These are phyloP conservation scores for Pyrenophora graminea DNA, from an alignment of 2,329 filamentous ascomycete genomes.

Conservation along the genomic window DNA sequence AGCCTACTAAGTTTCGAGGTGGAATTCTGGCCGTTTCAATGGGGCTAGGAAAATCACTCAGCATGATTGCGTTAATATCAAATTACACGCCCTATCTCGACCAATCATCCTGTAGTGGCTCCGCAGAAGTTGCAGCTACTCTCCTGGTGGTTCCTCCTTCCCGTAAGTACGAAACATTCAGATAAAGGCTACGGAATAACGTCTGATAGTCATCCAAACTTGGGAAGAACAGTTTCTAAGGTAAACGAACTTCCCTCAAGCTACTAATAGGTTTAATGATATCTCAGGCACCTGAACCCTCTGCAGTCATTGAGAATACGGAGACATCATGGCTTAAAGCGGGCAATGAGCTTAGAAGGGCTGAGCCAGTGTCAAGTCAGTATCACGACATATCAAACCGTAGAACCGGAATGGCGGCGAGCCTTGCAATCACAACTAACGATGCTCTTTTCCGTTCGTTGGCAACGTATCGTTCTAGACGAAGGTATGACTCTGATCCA, in stretches of 20 bases:
- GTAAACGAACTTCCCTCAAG: too few relatives aligned
- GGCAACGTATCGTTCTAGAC: conserved; percentile 49
- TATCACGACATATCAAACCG: conserved; percentile 18
- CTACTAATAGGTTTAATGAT: too few relatives aligned
- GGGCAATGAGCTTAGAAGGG: too few relatives aligned
- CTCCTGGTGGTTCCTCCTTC: not conserved
- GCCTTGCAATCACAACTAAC: not conserved
- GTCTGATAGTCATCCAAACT: too few relatives aligned
- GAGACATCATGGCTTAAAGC: not conserved
- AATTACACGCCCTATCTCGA: too few relatives aligned
- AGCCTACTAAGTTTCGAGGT: not conserved
- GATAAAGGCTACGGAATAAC: too few relatives aligned
- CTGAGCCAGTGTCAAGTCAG: too few relatives aligned
- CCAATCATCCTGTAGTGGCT: too few relatives aligned
- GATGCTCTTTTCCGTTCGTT: conserved; percentile 30
- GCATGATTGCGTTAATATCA: conserved; percentile 16
- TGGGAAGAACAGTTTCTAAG: too few relatives aligned
- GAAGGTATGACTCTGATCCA: conserved; percentile 6
- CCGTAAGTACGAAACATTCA: not conserved
- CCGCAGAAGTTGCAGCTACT: too few relatives aligned
- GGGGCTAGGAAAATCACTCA: conserved; percentile 23
- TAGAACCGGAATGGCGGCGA: not conserved
- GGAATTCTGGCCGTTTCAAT: conserved; percentile 21
- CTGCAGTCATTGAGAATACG: not conserved
- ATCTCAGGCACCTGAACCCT: too few relatives aligned